These are phyloP conservation scores for Solanum medicagineum DNA, from an alignment of 257 asterid species.

Conservation along the genomic window DNA sequence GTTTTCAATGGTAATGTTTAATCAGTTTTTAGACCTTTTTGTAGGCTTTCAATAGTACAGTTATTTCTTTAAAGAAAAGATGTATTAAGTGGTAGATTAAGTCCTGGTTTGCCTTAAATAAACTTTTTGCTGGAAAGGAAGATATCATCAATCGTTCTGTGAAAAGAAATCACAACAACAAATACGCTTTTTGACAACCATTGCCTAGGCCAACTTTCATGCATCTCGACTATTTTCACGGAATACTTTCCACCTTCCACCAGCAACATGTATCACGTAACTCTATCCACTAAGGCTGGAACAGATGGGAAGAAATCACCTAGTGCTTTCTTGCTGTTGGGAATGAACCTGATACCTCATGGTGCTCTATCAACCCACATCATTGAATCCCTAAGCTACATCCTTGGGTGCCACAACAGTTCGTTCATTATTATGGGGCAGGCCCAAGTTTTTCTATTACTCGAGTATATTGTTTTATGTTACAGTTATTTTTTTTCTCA, in stretches of 20 bases:
- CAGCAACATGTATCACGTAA: neutral
- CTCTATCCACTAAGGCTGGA: neutral
- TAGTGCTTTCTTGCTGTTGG: neutral
- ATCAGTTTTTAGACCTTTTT: too few relatives aligned
- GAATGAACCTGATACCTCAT: neutral
- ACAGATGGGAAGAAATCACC: neutral
- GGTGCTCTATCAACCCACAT: neutral
- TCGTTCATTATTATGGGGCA: neutral
- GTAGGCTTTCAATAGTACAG: too few relatives aligned
- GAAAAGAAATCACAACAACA: too few relatives aligned
- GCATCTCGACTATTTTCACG: neutral
- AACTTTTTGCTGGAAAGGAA: too few relatives aligned
- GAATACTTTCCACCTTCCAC: neutral
- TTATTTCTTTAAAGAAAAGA: too few relatives aligned
- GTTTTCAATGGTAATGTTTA: too few relatives aligned
- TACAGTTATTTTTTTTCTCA: neutral
- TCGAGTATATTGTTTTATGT: neutral
- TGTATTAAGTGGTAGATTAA: too few relatives aligned
- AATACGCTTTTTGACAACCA: neutral
- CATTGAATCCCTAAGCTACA: neutral
- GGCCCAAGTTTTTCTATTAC: neutral
- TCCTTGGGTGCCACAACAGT: neutral
- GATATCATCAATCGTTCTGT: too few relatives aligned
- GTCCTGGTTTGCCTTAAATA: neutral
- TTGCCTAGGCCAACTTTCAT: neutral